These are phyloP conservation scores for Camillea tinctor DNA, from an alignment of 2,329 filamentous ascomycete species.

Conservation along the genomic window DNA sequence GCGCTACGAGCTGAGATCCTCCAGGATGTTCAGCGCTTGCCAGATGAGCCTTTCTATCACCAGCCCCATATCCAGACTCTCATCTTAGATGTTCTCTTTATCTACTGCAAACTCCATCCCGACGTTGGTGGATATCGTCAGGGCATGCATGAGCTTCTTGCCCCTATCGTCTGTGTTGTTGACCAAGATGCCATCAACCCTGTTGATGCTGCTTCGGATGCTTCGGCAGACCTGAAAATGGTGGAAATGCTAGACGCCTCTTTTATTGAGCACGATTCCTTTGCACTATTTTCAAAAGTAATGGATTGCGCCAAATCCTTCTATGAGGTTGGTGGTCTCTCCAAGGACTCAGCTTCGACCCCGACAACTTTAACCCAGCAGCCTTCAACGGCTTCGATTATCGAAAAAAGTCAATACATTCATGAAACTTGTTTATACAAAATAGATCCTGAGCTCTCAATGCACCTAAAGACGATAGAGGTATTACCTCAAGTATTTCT, in stretches of 20 bases:
- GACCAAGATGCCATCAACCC: slow-evolving; percentile 74
- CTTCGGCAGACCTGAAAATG: slow-evolving; percentile 52
- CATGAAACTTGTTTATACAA: slow-evolving; percentile 78
- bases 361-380: slow-evolving; percentile 32
- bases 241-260: slow-evolving; percentile 65
- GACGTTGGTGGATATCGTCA: slow-evolving; percentile 88
- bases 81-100: slow-evolving; percentile 85
- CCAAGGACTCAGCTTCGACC: slow-evolving; percentile 27
- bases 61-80: slow-evolving; percentile 73
- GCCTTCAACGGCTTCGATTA: slow-evolving; percentile 64
- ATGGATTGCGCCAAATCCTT: slow-evolving; percentile 88
- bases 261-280: slow-evolving; percentile 88
- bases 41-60: slow-evolving; percentile 88
- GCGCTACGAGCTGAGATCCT: slow-evolving; percentile 81
- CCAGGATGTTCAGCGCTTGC: slow-evolving; percentile 92
- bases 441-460: slow-evolving; percentile 78
- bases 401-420: slow-evolving; percentile 81
- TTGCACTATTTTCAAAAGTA: slow-evolving; percentile 77
- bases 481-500: slow-evolving; percentile 96
- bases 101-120: slow-evolving; percentile 91
- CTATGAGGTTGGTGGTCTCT: slow-evolving; percentile 67
- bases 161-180: slow-evolving; percentile 82
- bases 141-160: slow-evolving; percentile 95
- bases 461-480: slow-evolving; percentile 78
- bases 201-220: slow-evolving; percentile 32